These are phyloP conservation scores for Chalciporus chontae DNA, from an alignment of 768 basidiomycete genomes.

Conservation along the genomic window DNA sequence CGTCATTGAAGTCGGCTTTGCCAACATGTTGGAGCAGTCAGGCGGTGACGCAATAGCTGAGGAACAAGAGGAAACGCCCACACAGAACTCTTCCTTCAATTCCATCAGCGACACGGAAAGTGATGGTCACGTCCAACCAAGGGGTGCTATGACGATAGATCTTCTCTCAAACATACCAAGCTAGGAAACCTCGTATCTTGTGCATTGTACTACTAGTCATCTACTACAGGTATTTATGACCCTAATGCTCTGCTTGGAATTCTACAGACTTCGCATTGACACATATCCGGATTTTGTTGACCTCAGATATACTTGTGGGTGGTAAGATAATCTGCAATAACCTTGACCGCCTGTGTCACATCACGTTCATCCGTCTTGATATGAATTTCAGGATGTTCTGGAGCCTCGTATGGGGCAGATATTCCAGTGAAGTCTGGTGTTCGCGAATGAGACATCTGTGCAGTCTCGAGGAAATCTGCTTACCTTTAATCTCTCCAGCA, in stretches of 20 bases:
- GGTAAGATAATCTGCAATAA: slow-evolving; percentile 77
- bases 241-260: slow-evolving; percentile 9
- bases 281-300: slow-evolving; percentile 12
- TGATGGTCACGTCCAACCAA: slow-evolving; percentile 6
- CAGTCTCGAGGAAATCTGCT: slow-evolving; percentile 8
- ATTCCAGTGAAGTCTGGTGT: slow-evolving; percentile 94
- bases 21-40: slow-evolving; percentile 55
- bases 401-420: slow-evolving; percentile 94
- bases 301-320: slow-evolving; percentile 55
- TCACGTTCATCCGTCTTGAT: slow-evolving; percentile 82
- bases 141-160: slow-evolving; percentile 17
- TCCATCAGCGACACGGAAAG: slow-evolving; percentile 6
- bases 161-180: slow-evolving; percentile 10
- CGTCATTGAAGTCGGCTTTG: slow-evolving; percentile 69
- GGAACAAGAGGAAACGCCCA: slow-evolving; percentile 49
- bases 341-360: slow-evolving; percentile 72
- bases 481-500: slow-evolving; percentile 93
- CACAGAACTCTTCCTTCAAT: slow-evolving; percentile 18
- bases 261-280: slow-evolving; percentile 9
- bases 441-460: slow-evolving; percentile 5
- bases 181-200: slow-evolving; percentile 5
- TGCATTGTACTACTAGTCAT: slow-evolving; percentile 14
- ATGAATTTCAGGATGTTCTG: slow-evolving; percentile 82
- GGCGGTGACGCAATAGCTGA: slow-evolving; percentile 57
- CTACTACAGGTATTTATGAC: slow-evolving; percentile 17